These are phyloP conservation scores for Lepraria neglecta DNA, from an alignment of 495 filamentous ascomycete genomes.

Conservation along the genomic window DNA sequence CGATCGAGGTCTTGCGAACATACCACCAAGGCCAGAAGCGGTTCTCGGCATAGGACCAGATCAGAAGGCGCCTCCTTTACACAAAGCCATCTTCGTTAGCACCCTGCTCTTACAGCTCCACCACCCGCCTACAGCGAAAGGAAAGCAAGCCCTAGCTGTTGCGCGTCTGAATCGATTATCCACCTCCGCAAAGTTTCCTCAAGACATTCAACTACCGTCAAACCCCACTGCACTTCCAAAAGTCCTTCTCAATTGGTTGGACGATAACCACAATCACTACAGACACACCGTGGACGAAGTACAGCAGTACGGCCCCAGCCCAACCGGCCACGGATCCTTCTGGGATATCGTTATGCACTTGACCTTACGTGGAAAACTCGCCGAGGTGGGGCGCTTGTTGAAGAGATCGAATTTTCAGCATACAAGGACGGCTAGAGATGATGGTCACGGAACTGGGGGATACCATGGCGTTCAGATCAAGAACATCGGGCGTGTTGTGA, in stretches of 20 bases:
- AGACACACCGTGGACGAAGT: slow-evolving; percentile 54
- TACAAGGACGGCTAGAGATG: slow-evolving; percentile 53
- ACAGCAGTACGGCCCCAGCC: slow-evolving; percentile 56
- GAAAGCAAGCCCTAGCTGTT: slow-evolving; percentile 31
- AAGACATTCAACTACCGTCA: slow-evolving; percentile 32
- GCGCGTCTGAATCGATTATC: slow-evolving; percentile 20
- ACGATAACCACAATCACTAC: slow-evolving; percentile 59
- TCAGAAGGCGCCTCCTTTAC: slow-evolving; percentile 49
- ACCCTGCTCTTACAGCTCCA: slow-evolving; percentile 66
- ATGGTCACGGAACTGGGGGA: slow-evolving; percentile 52
- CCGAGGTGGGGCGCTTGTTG: slow-evolving; percentile 55
- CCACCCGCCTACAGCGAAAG: slow-evolving; percentile 48
- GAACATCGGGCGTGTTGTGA: slow-evolving; percentile 63
- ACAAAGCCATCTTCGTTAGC: slow-evolving; percentile 68
- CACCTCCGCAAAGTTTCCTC: slow-evolving; percentile 15
- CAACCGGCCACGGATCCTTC: slow-evolving; percentile 64
- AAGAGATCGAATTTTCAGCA: slow-evolving; percentile 67
- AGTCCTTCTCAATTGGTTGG: slow-evolving; percentile 72
- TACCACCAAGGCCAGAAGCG: slow-evolving; percentile 46
- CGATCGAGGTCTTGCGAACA: slow-evolving; percentile 37
- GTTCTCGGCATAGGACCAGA: slow-evolving; percentile 56
- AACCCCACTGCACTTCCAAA: slow-evolving; percentile 54
- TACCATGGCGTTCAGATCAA: slow-evolving; percentile 66
- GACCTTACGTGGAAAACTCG: slow-evolving; percentile 64
- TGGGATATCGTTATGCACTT: slow-evolving; percentile 69